Evolutionary conservation across 306 rosid genomes (phyloP).

Genomic region (Cucumis cinereus): DNA sequence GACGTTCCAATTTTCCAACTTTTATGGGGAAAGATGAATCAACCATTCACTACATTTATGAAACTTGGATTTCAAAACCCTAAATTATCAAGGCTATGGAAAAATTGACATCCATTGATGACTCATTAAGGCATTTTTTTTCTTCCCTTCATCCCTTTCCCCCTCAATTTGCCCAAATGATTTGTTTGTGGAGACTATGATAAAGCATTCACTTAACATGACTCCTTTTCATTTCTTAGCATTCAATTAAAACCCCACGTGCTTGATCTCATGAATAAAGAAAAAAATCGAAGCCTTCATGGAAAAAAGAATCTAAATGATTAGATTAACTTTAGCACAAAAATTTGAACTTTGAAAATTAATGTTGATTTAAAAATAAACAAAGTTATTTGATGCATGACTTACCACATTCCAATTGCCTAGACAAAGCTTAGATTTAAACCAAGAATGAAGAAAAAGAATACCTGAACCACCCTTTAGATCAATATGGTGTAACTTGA

Average conservation of each 20-base stretch:
- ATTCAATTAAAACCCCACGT: background rate
- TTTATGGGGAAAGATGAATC: background rate
- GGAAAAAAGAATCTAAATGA: background rate
- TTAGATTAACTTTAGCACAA: background rate
- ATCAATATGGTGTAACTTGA: constrained; percentile 26
- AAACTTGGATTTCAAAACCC: background rate
- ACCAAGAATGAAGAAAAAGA: background rate
- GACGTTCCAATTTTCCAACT: background rate
- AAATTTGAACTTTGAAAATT: background rate
- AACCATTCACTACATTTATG: background rate
- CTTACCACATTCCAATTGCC: background rate
- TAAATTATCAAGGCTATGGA: background rate
- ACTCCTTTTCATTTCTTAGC: background rate
- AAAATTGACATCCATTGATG: background rate
- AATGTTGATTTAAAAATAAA: background rate
- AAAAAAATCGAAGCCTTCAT: background rate
- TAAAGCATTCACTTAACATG: background rate
- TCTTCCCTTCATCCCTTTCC: background rate
- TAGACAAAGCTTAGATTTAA: background rate
- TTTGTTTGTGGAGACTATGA: background rate
- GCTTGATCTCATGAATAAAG: background rate
- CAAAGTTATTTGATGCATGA: background rate
- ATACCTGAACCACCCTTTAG: constrained; percentile 35
- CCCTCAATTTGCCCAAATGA: background rate
- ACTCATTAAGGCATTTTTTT: background rate